Base-by-base conservation (phyloP, 208 protist species). In the Crithidia fasciculata region DNA sequence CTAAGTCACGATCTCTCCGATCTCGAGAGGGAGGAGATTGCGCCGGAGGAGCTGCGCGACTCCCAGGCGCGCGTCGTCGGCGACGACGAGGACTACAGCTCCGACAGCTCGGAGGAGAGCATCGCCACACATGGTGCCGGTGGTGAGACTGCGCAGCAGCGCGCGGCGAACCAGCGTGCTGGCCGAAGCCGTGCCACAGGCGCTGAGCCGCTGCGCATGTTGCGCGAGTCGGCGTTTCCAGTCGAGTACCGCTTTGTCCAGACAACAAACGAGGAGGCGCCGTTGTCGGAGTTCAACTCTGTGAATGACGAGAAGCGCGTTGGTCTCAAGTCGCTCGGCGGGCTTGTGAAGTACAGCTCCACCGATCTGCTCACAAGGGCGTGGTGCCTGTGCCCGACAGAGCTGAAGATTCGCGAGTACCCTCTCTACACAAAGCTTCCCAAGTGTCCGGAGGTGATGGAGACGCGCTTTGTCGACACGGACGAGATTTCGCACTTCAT, bases 401-500 rank as follows among this genome's bases (percentile, higher is more conserved):
- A 74, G 54, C 41, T 74, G 16, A 84, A 79, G 62, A 78, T 54
- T 8, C 60, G 57, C 19, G 79, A 72, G 52, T 58, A 75, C 50
- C 71, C 79, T 0, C 56, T 73, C 16, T 84, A 72, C 43, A 63
- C 73, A 12, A 84, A 78, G 52, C 40, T 84, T 19, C 79, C 79
- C 0, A 76, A 78, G 28, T 84, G 79, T 13, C 79, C 79, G 16
- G 71, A 84, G 15, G 66, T 84, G 50, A 52, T 77, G 61, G 73
- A 79, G 39, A 80, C 74, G 12, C 73, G 71, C 8, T 84, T 84
- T 55, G 43, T 47, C 1, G 66, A 79, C 56, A 73, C 72, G 13
- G 66, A 76, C 41, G 73, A 73, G 39, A 74, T 84, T 28, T 84
- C 79, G 2, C 73, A 72, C 15, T 84, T 84, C 37, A 84, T 84